Conservation (phyloP, 2,329 filamentous ascomycete genomes). For the Raffaelea albimanens region DNA sequence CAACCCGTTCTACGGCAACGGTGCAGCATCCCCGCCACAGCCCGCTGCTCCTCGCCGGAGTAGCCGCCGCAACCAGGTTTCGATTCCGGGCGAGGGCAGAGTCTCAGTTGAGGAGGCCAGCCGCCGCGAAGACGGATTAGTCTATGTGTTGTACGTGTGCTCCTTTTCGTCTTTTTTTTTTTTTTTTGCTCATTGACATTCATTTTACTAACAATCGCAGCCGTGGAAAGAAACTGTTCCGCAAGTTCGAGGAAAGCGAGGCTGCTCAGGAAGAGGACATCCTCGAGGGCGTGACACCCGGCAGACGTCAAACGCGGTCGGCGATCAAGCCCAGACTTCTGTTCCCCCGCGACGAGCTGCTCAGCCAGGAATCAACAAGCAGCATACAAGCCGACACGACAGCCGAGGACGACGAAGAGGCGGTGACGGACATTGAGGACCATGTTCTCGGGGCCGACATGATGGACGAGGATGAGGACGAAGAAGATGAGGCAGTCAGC, state of each 20-base stretch:
- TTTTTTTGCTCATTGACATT: slow-evolving; percentile 72
- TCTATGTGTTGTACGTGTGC: slow-evolving; percentile 69
- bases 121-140: slow-evolving; percentile 59
- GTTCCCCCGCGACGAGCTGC: slow-evolving; percentile 46
- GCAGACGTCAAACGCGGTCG: slow-evolving; percentile 50
- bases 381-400: slow-evolving; percentile 24
- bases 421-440: slow-evolving; percentile 49
- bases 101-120: slow-evolving; percentile 54
- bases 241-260: slow-evolving; percentile 45
- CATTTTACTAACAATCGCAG: slow-evolving; percentile 50
- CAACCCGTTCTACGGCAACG: slow-evolving; percentile 61
- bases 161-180: slow-evolving; percentile 44
- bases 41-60: slow-evolving; percentile 27
- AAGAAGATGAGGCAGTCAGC: slow-evolving; percentile 39
- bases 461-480: slow-evolving; percentile 34
- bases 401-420: slow-evolving; percentile 54
- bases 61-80: slow-evolving; percentile 45
- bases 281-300: slow-evolving; percentile 19
- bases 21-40: slow-evolving; percentile 16
- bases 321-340: slow-evolving; percentile 63
- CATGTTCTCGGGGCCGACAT: slow-evolving; percentile 26
- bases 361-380: slow-evolving; percentile 29
- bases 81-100: slow-evolving; percentile 46
- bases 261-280: slow-evolving; percentile 7
- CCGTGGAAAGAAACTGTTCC: slow-evolving; percentile 72